A percentile compares a stretch with the other conserved stretches of the same genome.
Conservation (phyloP, 306 rosid species). For the Vigna nakashimae region DNA sequence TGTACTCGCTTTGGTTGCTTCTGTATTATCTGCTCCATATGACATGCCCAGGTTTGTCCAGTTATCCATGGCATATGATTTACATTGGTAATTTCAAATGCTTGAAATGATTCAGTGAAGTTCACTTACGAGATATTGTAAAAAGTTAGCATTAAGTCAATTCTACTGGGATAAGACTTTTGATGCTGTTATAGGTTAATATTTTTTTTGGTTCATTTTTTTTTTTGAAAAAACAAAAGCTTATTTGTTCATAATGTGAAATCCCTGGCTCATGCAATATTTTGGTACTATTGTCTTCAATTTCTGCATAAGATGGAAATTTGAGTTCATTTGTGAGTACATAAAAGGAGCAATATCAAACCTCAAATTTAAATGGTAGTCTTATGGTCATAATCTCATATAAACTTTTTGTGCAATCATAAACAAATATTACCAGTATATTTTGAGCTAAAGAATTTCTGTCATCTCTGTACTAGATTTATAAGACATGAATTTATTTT, state of each 20-base stretch:
- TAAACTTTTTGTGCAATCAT: slow-evolving; percentile 13
- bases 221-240: not conserved
- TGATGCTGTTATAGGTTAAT: not conserved
- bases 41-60: slow-evolving; percentile 90
- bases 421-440: not conserved
- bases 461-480: slow-evolving; percentile 12
- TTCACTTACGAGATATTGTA: slow-evolving; percentile 11
- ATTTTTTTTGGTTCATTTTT: not conserved
- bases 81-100: slow-evolving; percentile 23
- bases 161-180: not conserved
- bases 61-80: slow-evolving; percentile 28
- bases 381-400: slow-evolving; percentile 7
- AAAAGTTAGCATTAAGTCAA: not conserved
- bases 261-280: slow-evolving; percentile 27
- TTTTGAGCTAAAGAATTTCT: slow-evolving; percentile 16
- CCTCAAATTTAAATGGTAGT: not conserved
- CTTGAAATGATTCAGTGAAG: slow-evolving; percentile 5
- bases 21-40: slow-evolving; percentile 90
- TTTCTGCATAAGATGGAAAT: slow-evolving; percentile 33
- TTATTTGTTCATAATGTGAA: slow-evolving; percentile 7
- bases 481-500: not conserved
- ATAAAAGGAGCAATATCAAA: slow-evolving; percentile 24
- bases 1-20: slow-evolving; percentile 93
- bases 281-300: slow-evolving; percentile 27
- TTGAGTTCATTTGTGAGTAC: slow-evolving; percentile 15